Evolutionary conservation across 2,329 filamentous ascomycete genomes (phyloP), one percentile per base, ranked within the genome.

Genomic region (Massarina eburnea): DNA sequence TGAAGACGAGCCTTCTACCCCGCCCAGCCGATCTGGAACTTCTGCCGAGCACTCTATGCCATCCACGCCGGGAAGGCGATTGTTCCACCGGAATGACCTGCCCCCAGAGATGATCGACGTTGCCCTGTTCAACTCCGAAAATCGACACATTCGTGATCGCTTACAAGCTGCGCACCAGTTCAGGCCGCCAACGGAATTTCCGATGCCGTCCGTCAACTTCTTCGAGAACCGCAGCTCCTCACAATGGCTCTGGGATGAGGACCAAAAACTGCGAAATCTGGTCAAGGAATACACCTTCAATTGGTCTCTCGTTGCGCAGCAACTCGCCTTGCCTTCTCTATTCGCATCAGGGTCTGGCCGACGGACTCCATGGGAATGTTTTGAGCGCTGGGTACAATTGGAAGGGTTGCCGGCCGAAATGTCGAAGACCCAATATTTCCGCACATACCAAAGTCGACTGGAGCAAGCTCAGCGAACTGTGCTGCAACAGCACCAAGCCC

Each of bases 341-440:
- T 95, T 90, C 62, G 80, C 84, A n/a, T 92, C 91, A 17, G 90
- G 89, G 1, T 84, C 90, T 9, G 92, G 97, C 66, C 82, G 94
- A 51, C 83, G 94, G 38, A 97, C 92, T 2, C 91, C 92, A 0
- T 99, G 94, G 94, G 94, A 99, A 73, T 99, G 94, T 66, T 99
- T 99, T 60, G 94, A 99, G 71, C 83, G 94, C 34, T 99, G 92
- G 92, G 88, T 96, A 43, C 85, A 88, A 57, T 76, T 97, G 10
- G 94, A 97, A 72, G 91, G 91, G 1, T 76, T 96, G 29, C 92
- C 94, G 4, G 83, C 86, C 9, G 94, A 99, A 55, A 95, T 97
- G 86, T 85, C 88, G 15, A 96, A 96, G 73, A 96, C 90, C 0
- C 87, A 91, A 35, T 99, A 97, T 67, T 99, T 97, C 78, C 89